Percentiles rank a stretch among this genome's conserved stretches.
Conservation (phyloP, 2,329 filamentous ascomycete species). For the Aureobasidium subglaciale region DNA sequence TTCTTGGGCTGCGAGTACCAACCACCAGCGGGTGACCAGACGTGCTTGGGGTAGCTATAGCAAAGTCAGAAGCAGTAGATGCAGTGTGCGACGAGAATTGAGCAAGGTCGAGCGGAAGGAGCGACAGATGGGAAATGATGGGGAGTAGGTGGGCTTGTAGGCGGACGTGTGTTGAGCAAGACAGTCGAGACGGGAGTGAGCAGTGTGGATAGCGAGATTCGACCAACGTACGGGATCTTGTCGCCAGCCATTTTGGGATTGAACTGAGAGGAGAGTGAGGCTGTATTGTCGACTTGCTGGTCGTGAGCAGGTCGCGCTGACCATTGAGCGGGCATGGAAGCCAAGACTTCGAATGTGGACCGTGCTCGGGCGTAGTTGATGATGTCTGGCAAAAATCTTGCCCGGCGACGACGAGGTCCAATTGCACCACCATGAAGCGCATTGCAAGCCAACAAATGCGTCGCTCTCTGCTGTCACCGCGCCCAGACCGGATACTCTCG, state of each 20-base stretch:
- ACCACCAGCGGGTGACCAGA: constrained; percentile 97
- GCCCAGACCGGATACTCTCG: neutral
- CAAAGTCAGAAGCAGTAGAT: neutral
- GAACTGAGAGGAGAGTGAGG: neutral
- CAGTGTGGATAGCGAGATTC: neutral
- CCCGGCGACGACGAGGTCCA: constrained; percentile 9
- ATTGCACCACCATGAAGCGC: constrained; percentile 6
- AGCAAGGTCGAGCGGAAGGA: neutral
- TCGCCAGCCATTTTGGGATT: constrained; percentile 47
- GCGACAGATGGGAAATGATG: neutral
- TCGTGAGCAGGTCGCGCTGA: neutral
- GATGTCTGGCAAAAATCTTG: constrained; percentile 5
- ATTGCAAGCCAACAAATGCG: constrained; percentile 10
- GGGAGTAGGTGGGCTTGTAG: neutral
- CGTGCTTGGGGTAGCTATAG: constrained; percentile 87
- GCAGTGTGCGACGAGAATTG: neutral
- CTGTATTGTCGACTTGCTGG: neutral
- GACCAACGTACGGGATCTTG: constrained; percentile 62
- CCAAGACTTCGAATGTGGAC: neutral
- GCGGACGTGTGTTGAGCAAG: neutral
- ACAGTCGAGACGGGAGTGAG: neutral
- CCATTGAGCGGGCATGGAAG: neutral
- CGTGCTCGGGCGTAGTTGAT: neutral
- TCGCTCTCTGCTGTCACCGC: neutral
- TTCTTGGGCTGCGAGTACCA: constrained; percentile 95